Conservation (phyloP, 78 protist species). For the Andalucia godoyi region DNA sequence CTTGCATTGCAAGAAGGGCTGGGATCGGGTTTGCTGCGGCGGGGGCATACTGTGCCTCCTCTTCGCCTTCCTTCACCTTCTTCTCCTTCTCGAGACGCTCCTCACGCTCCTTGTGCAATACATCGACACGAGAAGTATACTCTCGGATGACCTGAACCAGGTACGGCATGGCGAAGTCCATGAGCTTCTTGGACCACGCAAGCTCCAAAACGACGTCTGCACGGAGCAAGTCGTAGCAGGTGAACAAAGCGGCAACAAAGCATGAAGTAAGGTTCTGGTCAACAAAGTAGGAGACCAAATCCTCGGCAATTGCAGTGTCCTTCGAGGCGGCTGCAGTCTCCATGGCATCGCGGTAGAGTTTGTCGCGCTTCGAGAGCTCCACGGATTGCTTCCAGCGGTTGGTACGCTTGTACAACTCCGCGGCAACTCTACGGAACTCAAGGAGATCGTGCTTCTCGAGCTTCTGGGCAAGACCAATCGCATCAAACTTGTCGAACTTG, state of each 20-base stretch:
- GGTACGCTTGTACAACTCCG: conserved; percentile 69
- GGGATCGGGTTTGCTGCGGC: too few species aligned
- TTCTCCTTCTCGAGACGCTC: too few species aligned
- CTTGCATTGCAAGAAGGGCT: too few species aligned
- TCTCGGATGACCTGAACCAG: conserved; percentile 71
- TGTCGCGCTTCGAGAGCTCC: conserved; percentile 89
- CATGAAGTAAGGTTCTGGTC: conserved; percentile 52
- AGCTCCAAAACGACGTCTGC: conserved; percentile 93
- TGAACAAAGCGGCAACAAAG: conserved; percentile 89
- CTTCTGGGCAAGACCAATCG: conserved; percentile 69
- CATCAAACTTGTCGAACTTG: conserved; percentile 70
- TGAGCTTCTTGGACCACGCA: conserved; percentile 89
- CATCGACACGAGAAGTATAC: conserved; percentile 21
- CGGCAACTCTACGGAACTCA: conserved; percentile 92
- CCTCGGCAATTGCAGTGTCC: conserved; percentile 70
- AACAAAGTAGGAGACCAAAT: conserved; percentile 86
- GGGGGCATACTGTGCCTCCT: too few species aligned
- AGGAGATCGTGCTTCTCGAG: conserved; percentile 86
- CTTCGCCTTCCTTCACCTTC: too few species aligned
- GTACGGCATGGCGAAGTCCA: conserved; percentile 97
- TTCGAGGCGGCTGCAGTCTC: conserved; percentile 80
- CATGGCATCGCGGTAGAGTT: conserved; percentile 89
- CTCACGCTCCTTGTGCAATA: neutral
- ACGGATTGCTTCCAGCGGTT: conserved; percentile 59
- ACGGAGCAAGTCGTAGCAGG: conserved; percentile 85